Conservation (phyloP, 805 yeast genomes). For the Metschnikowia baotianmanensis region DNA sequence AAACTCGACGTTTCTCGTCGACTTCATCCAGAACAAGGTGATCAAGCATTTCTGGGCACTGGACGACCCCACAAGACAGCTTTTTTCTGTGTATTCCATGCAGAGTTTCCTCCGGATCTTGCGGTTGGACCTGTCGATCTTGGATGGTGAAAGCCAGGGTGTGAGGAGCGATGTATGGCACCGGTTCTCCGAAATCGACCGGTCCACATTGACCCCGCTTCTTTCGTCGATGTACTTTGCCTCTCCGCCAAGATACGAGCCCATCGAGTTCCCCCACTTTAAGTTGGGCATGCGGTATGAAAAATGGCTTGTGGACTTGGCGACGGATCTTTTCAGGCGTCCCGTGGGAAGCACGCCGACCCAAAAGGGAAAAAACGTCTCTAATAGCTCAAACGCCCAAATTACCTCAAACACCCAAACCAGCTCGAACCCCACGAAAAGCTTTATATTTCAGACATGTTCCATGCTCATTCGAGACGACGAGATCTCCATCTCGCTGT, state of each 20-base stretch:
- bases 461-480: constrained; percentile 65
- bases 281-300: constrained; percentile 52
- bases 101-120: constrained; percentile 77
- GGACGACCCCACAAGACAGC: constrained; percentile 79
- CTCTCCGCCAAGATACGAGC: constrained; percentile 48
- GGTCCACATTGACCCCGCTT: constrained; percentile 73
- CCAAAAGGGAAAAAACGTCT: constrained; percentile 11
- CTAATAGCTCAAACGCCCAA: too few relatives aligned
- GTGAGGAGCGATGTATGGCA: constrained; percentile 48
- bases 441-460: constrained; percentile 56
- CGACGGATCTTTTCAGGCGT: constrained; percentile 61
- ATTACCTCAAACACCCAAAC: too few relatives aligned
- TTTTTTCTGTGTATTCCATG: constrained; percentile 82
- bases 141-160: constrained; percentile 21
- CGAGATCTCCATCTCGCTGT: constrained; percentile 66
- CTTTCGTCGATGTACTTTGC: constrained; percentile 69
- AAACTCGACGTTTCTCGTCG: constrained; percentile 58
- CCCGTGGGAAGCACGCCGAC: constrained; percentile 21
- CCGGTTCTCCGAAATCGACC: constrained; percentile 60
- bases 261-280: constrained; percentile 63
- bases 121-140: constrained; percentile 38
- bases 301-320: constrained; percentile 69
- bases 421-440: constrained; percentile 18
- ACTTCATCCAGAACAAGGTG: constrained; percentile 65
- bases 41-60: constrained; percentile 89